phyloP scores from a whole-genome alignment of 1,284 basidiomycete species.

The Tremellales sp. region DNA sequence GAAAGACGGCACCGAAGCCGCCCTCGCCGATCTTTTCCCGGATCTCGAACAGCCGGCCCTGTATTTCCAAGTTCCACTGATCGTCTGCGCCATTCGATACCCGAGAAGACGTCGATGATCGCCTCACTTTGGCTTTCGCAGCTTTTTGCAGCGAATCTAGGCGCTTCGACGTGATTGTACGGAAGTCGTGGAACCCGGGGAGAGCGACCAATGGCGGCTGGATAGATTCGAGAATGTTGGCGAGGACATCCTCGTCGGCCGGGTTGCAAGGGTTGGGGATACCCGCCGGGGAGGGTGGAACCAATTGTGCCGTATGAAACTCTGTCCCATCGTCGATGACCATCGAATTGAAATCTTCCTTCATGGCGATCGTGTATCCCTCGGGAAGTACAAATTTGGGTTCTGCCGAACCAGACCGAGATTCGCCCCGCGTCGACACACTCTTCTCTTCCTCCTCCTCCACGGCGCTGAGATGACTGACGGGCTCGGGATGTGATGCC shows the following conservation, averaged over 20 bases:
- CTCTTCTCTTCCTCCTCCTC: conserved; percentile 9
- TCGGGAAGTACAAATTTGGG: conserved; percentile 45
- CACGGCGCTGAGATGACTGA: background rate
- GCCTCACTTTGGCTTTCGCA: conserved; percentile 48
- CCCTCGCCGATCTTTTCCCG: conserved; percentile 91
- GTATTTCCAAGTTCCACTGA: conserved; percentile 49
- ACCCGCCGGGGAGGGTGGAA: conserved; percentile 1
- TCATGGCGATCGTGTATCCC: conserved; percentile 45
- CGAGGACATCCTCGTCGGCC: conserved; percentile 65
- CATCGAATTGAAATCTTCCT: conserved; percentile 23
- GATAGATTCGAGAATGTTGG: conserved; percentile 60
- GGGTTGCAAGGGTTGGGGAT: conserved; percentile 83
- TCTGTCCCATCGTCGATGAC: conserved; percentile 21
- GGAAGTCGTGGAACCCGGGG: conserved; percentile 62
- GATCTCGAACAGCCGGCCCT: conserved; percentile 63
- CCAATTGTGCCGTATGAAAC: conserved; percentile 1
- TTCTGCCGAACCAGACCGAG: too few relatives aligned
- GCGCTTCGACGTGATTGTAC: conserved; percentile 55
- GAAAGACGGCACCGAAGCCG: conserved; percentile 92
- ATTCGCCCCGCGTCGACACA: too few relatives aligned
- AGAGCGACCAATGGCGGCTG: conserved; percentile 57
- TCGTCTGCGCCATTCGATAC: conserved; percentile 33
- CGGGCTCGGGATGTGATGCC: conserved; percentile 1
- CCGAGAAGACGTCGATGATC: conserved; percentile 34
- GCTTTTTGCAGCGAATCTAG: conserved; percentile 59